These are phyloP conservation scores for Trichaptum fuscoviolaceum DNA, from an alignment of 768 basidiomycete species.

Conservation along the genomic window DNA sequence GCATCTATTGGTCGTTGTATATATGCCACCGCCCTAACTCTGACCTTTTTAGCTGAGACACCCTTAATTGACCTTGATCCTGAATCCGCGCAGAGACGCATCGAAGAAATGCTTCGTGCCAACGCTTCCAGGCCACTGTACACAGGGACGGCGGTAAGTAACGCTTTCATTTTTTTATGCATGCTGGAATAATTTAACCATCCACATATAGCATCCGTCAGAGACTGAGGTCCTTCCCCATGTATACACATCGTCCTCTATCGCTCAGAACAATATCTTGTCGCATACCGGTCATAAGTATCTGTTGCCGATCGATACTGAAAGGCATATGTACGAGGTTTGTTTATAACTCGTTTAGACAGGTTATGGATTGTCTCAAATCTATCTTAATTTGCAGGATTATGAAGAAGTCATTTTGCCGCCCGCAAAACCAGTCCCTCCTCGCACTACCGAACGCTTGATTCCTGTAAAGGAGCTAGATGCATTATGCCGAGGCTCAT, in stretches of 20 bases:
- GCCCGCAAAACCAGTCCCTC: conserved; percentile 74
- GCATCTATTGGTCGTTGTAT: background rate
- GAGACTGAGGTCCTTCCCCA: conserved; percentile 71
- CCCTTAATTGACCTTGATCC: conserved; percentile 28
- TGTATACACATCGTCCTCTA: conserved; percentile 72
- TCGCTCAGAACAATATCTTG: conserved; percentile 55
- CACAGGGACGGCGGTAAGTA: conserved; percentile 45
- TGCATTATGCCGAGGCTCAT: conserved; percentile 71
- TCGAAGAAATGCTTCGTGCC: conserved; percentile 54
- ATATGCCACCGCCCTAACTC: background rate
- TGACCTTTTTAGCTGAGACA: background rate
- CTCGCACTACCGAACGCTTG: conserved; percentile 62
- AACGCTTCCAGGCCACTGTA: conserved; percentile 67
- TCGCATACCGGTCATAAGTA: conserved; percentile 75
- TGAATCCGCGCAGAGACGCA: conserved; percentile 50
- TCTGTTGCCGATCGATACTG: conserved; percentile 79
- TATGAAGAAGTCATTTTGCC: conserved; percentile 90
- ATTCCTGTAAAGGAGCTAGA: conserved; percentile 72
- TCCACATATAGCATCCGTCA: conserved; percentile 34
- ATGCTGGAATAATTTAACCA: background rate
- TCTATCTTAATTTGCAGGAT: conserved; percentile 42
- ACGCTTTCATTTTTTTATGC: conserved; percentile 8
- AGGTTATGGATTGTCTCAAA: background rate
- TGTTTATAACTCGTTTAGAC: background rate
- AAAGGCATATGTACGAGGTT: conserved; percentile 63